A percentile compares a stretch with the other conserved stretches of the same genome.
phyloP scores from a whole-genome alignment of 2,329 filamentous ascomycete species.

The Aureobasidium sp. region DNA sequence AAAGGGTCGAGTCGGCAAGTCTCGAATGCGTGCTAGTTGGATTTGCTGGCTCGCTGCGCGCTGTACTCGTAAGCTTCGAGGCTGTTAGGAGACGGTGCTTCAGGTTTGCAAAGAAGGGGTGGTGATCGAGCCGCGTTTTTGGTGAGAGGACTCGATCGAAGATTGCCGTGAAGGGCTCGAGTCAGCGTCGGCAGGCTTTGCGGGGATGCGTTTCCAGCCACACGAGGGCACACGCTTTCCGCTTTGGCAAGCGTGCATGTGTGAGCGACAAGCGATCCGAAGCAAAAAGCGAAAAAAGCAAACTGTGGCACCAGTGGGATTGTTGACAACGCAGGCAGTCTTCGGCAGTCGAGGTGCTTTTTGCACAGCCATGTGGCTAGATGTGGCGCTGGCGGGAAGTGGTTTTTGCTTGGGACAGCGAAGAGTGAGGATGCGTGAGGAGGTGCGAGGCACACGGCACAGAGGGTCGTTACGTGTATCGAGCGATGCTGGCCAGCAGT shows the following conservation, averaged over 20 bases:
- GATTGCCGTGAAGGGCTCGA: slow-evolving; percentile 3
- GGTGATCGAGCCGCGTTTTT: slow-evolving; percentile 1
- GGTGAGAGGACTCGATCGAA: slow-evolving; percentile 1
- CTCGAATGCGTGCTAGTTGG: neutral
- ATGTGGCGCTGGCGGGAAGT: neutral
- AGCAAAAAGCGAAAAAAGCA: neutral
- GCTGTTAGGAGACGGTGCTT: slow-evolving; percentile 1
- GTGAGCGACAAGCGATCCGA: slow-evolving; percentile 2
- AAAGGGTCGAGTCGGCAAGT: neutral
- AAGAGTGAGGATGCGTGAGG: neutral
- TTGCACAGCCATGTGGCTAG: slow-evolving; percentile 11
- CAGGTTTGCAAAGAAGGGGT: neutral
- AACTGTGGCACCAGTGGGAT: neutral
- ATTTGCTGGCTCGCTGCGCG: neutral
- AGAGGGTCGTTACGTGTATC: neutral
- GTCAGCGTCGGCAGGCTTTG: neutral
- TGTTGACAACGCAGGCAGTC: neutral
- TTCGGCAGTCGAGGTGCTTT: neutral
- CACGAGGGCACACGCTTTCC: slow-evolving; percentile 9
- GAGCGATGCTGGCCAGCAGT: neutral
- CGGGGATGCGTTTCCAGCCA: slow-evolving; percentile 10
- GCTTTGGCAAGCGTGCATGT: slow-evolving; percentile 9
- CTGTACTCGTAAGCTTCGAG: slow-evolving; percentile 4
- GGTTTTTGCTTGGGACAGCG: neutral
- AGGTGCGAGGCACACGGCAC: neutral